Base-by-base conservation (phyloP, 176 grass and related monocot species). In the Leersia perrieri region DNA sequence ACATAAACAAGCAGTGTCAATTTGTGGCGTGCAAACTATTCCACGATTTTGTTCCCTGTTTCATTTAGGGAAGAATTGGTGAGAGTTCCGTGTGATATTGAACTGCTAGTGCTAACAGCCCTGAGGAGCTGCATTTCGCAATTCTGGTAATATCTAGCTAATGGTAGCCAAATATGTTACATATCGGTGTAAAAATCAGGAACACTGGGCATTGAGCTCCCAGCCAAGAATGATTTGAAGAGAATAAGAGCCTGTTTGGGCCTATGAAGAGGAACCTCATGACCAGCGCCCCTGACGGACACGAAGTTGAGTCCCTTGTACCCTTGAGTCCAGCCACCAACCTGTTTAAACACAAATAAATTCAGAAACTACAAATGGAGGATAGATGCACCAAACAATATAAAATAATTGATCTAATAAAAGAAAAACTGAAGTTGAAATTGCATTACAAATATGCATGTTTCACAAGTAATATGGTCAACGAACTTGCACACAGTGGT, bases 291-390 rank as follows among this genome's bases (percentile, higher is more conserved):
- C 67, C 96, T 95, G 36, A 98, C 88, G 0, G 90, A 88, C 72
- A 99, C 90, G 75, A 95, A 95, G 18, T 83, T 93, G 57, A 99
- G 90, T 41, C 96, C 96, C 75, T 82, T 34, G 16, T 99, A 99
- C 36, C 80, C 96, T 88, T 99, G 92, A 66, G 44, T 95, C 96
- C 90, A 99, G 80, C 96, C 92, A 84, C 92, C 96, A 63, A 99
- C 96, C 96, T 99, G 77, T 80, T 85, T 85, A 49, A 82, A 80
- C 66, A 75, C 32, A 81, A 25, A 75, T 39, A 18, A 65, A 63
- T 58, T 81, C 40, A 82, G 73, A 68, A 67, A 34, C 39, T 60
- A 40, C 7, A 66, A 82, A 66, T 76, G 41, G 28, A 76, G 47
- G 5, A 32, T 23, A 6, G 23, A 45, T 81, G 30, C 47, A 55